Conservation (phyloP, 2,329 filamentous ascomycete species). For the Fusarium drepaniforme region DNA sequence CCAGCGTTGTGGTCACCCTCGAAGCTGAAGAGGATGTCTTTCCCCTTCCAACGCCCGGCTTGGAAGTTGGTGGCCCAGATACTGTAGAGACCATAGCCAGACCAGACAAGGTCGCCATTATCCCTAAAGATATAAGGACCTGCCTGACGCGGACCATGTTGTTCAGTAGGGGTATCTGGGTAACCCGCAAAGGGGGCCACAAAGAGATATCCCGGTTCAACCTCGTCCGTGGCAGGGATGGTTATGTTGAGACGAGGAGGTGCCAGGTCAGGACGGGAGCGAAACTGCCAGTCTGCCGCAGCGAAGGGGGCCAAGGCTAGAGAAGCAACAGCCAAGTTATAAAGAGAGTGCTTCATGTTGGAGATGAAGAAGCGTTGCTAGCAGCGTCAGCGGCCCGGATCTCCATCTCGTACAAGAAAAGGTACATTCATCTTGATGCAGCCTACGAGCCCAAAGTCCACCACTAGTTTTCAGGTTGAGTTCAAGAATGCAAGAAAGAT, state of each 20-base stretch:
- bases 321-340: slow-evolving; percentile 6
- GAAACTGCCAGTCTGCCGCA: slow-evolving; percentile 2
- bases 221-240: slow-evolving; percentile 54
- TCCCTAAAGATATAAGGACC: slow-evolving; percentile 68
- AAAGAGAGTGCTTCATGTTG: slow-evolving; percentile 24
- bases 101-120: slow-evolving; percentile 68
- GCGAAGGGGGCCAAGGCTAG: slow-evolving; percentile 6
- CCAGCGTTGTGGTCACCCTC: slow-evolving; percentile 64
- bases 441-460: slow-evolving; percentile 33
- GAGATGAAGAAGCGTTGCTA: slow-evolving; percentile 18
- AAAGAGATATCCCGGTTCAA: slow-evolving; percentile 59
- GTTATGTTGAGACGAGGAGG: slow-evolving; percentile 56
- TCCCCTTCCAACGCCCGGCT: slow-evolving; percentile 60
- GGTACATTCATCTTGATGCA: slow-evolving; percentile 40
- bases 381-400: slow-evolving; percentile 33
- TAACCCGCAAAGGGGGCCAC: slow-evolving; percentile 54
- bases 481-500: neutral
- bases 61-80: slow-evolving; percentile 68
- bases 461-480: slow-evolving; percentile 2
- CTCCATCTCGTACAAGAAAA: slow-evolving; percentile 32
- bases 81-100: slow-evolving; percentile 64
- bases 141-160: slow-evolving; percentile 62
- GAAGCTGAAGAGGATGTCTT: slow-evolving; percentile 66
- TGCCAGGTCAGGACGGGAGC: slow-evolving; percentile 43
- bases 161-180: slow-evolving; percentile 50